Base-by-base conservation (phyloP, 129 eudicot species). In the Chrysanthemum lavandulifolium region DNA sequence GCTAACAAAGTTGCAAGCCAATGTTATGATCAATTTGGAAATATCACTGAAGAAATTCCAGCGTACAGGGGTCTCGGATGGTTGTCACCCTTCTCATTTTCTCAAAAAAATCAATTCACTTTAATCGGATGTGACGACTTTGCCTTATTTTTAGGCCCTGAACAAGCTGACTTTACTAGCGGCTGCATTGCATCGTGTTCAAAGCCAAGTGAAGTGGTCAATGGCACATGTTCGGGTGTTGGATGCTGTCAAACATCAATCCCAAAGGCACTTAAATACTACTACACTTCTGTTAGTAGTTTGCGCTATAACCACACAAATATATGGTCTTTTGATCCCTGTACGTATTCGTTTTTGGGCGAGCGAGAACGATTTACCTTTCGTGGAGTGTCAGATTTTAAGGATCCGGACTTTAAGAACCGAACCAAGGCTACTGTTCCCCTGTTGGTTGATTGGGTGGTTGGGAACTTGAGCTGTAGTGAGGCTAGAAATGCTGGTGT, bases 191-290 rank as follows among this genome's bases (percentile, higher is more conserved):
- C 90, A 0, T 8, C 76, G 6, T 88, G 95, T 50, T 66, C 80
- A 10, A 75, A 62, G 4, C 25, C 33, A 0, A 65, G 54, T 0
- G 85, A 82, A 4, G 77, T 88, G 47, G 7, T 73, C 6, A 80
- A 73, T 14, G 88, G 84, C 11, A 56, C 74, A 0, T 88, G 95
- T 78, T 33, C 70, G 0, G 90, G 90, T 4, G 73, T 65, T n/a
- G 86, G 88, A 48, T 88, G 95, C 23, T 85, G 90, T 73, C 88
- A 85, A 69, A 78, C 80, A 1, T 33, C 86, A 2, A 78, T 88
- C 11, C 88, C 92, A 15, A 82, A 80, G 63, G 88, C 79, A 36
- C 5, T 82, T 23, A 75, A 82, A 65, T 47, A 19, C 2, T 80
- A 47, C 49, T 2, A 2, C 3, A 15, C 68, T 45, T 0, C 14